phyloP scores from a whole-genome alignment of 2,329 filamentous ascomycete species.

The Phialocephala sp. region DNA sequence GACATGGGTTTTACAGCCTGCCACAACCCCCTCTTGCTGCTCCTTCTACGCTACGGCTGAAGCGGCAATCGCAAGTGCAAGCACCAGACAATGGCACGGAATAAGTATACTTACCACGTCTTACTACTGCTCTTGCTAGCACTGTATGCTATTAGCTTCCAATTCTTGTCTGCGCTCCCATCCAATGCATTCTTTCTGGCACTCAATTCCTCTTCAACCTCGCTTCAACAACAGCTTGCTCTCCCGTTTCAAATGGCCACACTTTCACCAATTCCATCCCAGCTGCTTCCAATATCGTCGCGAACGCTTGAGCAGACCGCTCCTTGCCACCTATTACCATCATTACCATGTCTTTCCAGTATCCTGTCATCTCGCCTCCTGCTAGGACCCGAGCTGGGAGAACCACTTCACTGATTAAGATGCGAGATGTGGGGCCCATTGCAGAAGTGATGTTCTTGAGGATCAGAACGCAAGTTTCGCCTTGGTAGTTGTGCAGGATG shows the following conservation, averaged over 20 bases:
- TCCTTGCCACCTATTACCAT: slow-evolving; percentile 39
- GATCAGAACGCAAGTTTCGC: slow-evolving; percentile 33
- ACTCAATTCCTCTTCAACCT: slow-evolving; percentile 11
- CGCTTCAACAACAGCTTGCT: slow-evolving; percentile 11
- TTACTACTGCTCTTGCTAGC: no score
- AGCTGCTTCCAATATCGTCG: neutral
- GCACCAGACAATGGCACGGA: no score
- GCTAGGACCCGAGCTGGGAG: slow-evolving; percentile 35
- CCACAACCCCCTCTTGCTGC: no score
- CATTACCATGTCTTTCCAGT: slow-evolving; percentile 44
- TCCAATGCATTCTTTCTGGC: no score
- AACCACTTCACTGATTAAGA: slow-evolving; percentile 39
- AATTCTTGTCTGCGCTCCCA: no score
- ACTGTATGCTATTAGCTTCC: no score
- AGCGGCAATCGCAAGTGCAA: no score
- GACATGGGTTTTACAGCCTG: no score
- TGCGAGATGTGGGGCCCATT: slow-evolving; percentile 40
- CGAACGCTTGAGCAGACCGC: slow-evolving; percentile 35
- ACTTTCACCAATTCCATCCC: slow-evolving; percentile 10
- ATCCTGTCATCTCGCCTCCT: slow-evolving; percentile 38
- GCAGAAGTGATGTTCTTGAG: slow-evolving; percentile 36
- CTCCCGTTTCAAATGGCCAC: slow-evolving; percentile 7
- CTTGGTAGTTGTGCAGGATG: slow-evolving; percentile 45
- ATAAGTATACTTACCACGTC: no score
- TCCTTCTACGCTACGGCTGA: no score